These are phyloP conservation scores for Aspergillus ostianus DNA, from an alignment of 495 filamentous ascomycete genomes.

Conservation along the genomic window DNA sequence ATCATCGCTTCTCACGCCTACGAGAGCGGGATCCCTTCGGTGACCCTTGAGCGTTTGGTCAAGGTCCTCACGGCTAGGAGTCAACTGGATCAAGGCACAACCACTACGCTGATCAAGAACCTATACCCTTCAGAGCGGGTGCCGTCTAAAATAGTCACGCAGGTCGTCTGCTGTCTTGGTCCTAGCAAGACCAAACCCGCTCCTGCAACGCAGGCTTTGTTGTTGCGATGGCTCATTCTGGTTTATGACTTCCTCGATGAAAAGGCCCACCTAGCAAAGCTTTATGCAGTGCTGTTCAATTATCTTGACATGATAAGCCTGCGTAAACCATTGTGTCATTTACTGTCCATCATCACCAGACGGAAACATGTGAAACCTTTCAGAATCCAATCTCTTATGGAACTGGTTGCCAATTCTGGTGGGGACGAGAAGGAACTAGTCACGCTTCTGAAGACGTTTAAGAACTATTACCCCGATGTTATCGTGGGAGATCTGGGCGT, in stretches of 20 bases:
- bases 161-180: conserved; percentile 71
- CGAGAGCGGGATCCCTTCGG: conserved; percentile 61
- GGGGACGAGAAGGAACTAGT: conserved; percentile 70
- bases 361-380: conserved; percentile 87
- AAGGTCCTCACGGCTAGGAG: conserved; percentile 64
- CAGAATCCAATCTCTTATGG: conserved; percentile 78
- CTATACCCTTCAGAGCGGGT: conserved; percentile 71
- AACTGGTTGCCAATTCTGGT: conserved; percentile 37
- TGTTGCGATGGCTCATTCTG: conserved; percentile 80
- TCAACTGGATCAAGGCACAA: conserved; percentile 72
- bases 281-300: conserved; percentile 81
- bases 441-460: conserved; percentile 79
- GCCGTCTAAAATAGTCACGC: conserved; percentile 58
- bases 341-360: conserved; percentile 79
- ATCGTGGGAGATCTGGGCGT: conserved; percentile 64
- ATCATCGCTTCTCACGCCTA: conserved; percentile 54
- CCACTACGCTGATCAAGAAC: conserved; percentile 64
- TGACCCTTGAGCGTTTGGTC: conserved; percentile 60
- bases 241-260: conserved; percentile 73
- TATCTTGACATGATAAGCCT: conserved; percentile 74
- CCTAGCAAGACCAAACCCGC: conserved; percentile 76
- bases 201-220: conserved; percentile 61
- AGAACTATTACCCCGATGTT: conserved; percentile 88
- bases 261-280: conserved; percentile 58
- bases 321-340: conserved; percentile 61